Conservation (phyloP, 169 alveolate genomes). For the Cryptosporidium andersoni region DNA sequence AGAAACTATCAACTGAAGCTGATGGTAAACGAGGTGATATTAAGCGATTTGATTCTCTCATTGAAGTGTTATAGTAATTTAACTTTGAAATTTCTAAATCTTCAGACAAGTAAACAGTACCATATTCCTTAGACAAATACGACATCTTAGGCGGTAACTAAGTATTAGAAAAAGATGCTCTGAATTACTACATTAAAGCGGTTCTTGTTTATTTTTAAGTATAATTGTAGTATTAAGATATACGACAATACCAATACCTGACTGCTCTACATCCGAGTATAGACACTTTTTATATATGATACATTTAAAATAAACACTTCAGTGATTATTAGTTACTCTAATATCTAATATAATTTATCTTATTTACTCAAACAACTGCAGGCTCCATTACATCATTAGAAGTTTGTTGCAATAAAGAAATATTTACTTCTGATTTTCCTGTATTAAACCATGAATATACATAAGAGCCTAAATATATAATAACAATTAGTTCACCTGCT, state of each 20-base stretch:
- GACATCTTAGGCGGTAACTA: too few species aligned
- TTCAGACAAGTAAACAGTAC: not conserved
- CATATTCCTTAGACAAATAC: not conserved
- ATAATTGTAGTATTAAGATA: too few species aligned
- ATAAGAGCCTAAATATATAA: not conserved
- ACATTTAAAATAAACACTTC: too few species aligned
- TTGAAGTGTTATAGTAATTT: not conserved
- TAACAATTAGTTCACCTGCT: not conserved
- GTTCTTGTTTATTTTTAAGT: too few species aligned
- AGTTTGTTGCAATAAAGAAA: not conserved
- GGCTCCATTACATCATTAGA: not conserved
- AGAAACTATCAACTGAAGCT: conserved; percentile 21
- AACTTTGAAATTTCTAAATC: not conserved
- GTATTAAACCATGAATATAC: not conserved
- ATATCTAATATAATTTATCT: too few species aligned
- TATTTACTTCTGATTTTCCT: not conserved
- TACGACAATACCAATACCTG: too few species aligned
- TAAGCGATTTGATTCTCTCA: conserved; percentile 21
- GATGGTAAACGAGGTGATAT: conserved; percentile 22
- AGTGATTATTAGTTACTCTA: too few species aligned
- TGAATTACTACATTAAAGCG: too few species aligned
- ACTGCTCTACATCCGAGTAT: too few species aligned
- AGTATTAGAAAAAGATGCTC: too few species aligned
- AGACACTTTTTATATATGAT: too few species aligned
- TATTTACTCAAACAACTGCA: too few species aligned